Evolutionary conservation across 345 rosid species (phyloP), one percentile per base, ranked within the genome.

Genomic region (Boechera divaricarpa): DNA sequence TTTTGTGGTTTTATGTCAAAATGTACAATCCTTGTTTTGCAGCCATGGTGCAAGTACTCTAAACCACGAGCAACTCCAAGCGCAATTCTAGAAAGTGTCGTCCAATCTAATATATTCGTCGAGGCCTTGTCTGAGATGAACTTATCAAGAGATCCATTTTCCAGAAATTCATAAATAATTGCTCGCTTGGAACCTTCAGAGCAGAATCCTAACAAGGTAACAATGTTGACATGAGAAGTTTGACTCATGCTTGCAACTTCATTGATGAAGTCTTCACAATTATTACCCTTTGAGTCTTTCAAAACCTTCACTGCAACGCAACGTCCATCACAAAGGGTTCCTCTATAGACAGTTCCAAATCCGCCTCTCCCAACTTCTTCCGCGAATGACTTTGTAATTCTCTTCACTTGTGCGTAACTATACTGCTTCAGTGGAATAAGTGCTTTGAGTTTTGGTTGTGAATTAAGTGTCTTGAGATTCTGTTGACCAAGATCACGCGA

Each of bases 1-100:
- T 83, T 86, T 2, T 83, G 84, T 36, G 87, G 87, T 24, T 86
- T 84, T n/a, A 82, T 84, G 52, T 84, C 85, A 8, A 84, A 81
- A 41, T 86, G 87, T 33, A 86, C 51, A 33, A 84, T 86, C 70
- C 85, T 81, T 5, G 79, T 79, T 56, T 64, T 83, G 65, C 90
- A 86, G 21, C 87, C 86, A 2, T 72, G 10, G 52, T 84, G 90
- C 7, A 84, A 77, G 38, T 86, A 84, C 65, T 84, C 87, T 18
- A 86, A 38, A 35, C 89, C 87, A 59, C 82, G 70, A 15, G 83
- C 87, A 58, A 82, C 56, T 5, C 87, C 85, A 1, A 80, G 11
- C 0, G 67, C 82, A 33, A 82, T 71, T 9, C 63, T 49, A 18
- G 57, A 77, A 38, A 73, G 33, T 57, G 59, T 59, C 59, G 7